A percentile compares a stretch with the other conserved stretches of the same genome.
These are phyloP conservation scores for Pyricularia sp. DNA, from an alignment of 2,329 filamentous ascomycete genomes.

Conservation along the genomic window DNA sequence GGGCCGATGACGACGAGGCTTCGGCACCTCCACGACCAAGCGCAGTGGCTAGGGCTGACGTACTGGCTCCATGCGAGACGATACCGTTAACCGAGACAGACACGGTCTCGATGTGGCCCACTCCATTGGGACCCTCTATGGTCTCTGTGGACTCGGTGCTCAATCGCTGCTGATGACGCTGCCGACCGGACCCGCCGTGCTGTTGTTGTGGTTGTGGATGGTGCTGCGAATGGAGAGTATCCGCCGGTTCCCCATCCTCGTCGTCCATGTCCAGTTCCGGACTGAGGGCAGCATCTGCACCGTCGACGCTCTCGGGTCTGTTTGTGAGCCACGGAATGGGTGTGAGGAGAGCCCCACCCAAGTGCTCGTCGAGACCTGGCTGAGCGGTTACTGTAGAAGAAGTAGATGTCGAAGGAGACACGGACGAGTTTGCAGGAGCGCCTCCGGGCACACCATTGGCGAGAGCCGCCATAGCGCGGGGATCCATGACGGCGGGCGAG, in stretches of 20 bases:
- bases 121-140: slow-evolving; percentile 71
- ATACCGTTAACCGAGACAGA: slow-evolving; percentile 66
- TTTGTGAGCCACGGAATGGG: slow-evolving; percentile 77
- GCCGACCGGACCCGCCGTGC: slow-evolving; percentile 9
- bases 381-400: slow-evolving; percentile 16
- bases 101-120: slow-evolving; percentile 73
- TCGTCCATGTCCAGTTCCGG: slow-evolving; percentile 2
- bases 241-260: background rate
- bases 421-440: slow-evolving; percentile 13
- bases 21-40: slow-evolving; percentile 5
- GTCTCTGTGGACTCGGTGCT: slow-evolving; percentile 70
- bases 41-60: slow-evolving; percentile 13
- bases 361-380: slow-evolving; percentile 75
- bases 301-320: slow-evolving; percentile 4
- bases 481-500: slow-evolving; percentile 53
- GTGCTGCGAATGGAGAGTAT: background rate
- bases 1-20: slow-evolving; percentile 2
- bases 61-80: slow-evolving; percentile 36
- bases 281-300: slow-evolving; percentile 5
- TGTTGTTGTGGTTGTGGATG: slow-evolving; percentile 11
- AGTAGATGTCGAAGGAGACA: slow-evolving; percentile 17
- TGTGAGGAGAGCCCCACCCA: slow-evolving; percentile 84
- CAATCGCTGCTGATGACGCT: slow-evolving; percentile 47
- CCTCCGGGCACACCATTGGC: slow-evolving; percentile 53
- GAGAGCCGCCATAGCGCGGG: slow-evolving; percentile 39